These are phyloP conservation scores for Echites panduratus DNA, from an alignment of 257 asterid genomes.

Conservation along the genomic window DNA sequence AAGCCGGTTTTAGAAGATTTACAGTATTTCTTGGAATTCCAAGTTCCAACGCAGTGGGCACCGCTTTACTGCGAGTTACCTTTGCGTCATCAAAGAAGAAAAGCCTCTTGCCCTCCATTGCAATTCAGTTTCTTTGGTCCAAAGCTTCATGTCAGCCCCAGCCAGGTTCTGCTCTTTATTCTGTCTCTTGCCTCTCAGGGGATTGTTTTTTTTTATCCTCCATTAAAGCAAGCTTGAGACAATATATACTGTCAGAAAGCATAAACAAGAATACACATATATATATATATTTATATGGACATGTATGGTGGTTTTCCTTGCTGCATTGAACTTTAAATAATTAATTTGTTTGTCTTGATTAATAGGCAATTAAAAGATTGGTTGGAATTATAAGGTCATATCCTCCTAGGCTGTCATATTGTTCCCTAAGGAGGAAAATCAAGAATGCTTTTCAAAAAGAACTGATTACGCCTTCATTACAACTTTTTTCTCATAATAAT, in stretches of 20 bases:
- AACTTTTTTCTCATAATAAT: not conserved
- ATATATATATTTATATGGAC: too few species aligned
- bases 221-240: not conserved
- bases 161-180: constrained; percentile 55
- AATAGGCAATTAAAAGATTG: not conserved
- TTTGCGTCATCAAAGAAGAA: constrained; percentile 86
- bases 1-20: constrained; percentile 87
- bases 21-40: constrained; percentile 88
- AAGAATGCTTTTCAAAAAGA: not conserved
- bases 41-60: too few species aligned
- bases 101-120: constrained; percentile 60
- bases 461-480: not conserved
- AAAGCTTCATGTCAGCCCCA: constrained; percentile 58
- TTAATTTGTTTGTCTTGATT: not conserved
- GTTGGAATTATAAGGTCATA: not conserved
- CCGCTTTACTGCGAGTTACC: too few species aligned
- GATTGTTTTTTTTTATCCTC: not conserved
- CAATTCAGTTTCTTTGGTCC: constrained; percentile 85
- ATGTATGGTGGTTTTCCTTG: not conserved
- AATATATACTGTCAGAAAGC: not conserved
- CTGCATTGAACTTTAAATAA: not conserved
- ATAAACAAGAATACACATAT: too few species aligned
- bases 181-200: not conserved
- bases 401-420: not conserved
- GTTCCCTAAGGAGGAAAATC: not conserved